These are phyloP conservation scores for Aspergillus proliferans DNA, from an alignment of 2,329 filamentous ascomycete genomes.

Conservation along the genomic window DNA sequence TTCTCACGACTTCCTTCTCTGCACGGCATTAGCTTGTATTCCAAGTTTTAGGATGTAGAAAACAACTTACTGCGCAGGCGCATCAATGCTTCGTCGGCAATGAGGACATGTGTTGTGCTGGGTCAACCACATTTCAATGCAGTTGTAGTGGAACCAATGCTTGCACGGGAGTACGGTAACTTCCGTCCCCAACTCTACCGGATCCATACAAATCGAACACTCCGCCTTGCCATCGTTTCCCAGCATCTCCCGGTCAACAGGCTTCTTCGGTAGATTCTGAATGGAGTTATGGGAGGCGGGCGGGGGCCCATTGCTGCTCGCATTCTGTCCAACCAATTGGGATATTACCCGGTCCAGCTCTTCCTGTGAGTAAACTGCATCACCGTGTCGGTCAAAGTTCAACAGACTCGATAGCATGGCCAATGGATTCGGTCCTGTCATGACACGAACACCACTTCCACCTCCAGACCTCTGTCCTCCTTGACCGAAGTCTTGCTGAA, in stretches of 20 bases:
- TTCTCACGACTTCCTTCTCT: conserved; percentile 12
- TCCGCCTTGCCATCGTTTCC: conserved; percentile 63
- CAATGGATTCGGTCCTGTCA: conserved; percentile 33
- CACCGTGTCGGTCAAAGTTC: conserved; percentile 52
- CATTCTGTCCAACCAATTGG: conserved; percentile 76
- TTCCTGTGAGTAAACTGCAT: conserved; percentile 86
- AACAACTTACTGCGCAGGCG: conserved; percentile 17
- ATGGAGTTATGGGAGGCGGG: conserved; percentile 75
- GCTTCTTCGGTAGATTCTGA: conserved; percentile 62
- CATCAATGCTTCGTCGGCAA: conserved; percentile 37
- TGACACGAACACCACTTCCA: conserved; percentile 13
- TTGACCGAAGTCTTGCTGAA: conserved; percentile 17
- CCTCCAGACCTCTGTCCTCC: conserved; percentile 3
- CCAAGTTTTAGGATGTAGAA: not conserved
- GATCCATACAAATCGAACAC: conserved; percentile 93
- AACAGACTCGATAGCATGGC: conserved; percentile 40
- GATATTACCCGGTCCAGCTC: conserved; percentile 84
- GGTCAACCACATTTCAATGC: conserved; percentile 74
- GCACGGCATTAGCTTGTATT: not conserved
- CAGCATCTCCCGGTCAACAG: conserved; percentile 64
- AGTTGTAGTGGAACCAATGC: conserved; percentile 88
- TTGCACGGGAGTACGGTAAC: conserved; percentile 76
- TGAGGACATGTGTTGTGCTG: conserved; percentile 88
- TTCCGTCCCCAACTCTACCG: conserved; percentile 65
- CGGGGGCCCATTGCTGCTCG: conserved; percentile 67